phyloP scores from a whole-genome alignment of 2,329 filamentous ascomycete genomes.

The Chaetoscypha palmicola region DNA sequence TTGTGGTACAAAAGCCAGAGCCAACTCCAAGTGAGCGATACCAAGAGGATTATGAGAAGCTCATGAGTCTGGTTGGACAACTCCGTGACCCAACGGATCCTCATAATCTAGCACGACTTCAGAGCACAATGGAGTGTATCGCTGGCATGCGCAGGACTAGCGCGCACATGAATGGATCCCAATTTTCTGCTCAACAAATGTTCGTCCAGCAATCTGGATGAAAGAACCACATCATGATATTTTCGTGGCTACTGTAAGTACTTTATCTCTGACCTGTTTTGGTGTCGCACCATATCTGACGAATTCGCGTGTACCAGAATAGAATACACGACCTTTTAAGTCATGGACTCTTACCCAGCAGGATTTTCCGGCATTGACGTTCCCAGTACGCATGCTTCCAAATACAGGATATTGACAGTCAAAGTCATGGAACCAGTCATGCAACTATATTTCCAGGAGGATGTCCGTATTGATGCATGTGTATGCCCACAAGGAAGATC shows the following conservation, averaged over 20 bases:
- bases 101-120: slow-evolving; percentile 22
- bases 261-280: too few relatives aligned
- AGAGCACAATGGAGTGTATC: slow-evolving; percentile 24
- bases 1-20: slow-evolving; percentile 21
- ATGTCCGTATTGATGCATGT: slow-evolving; percentile 11
- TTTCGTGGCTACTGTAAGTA: too few relatives aligned
- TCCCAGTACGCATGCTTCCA: slow-evolving; percentile 18
- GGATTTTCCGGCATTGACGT: slow-evolving; percentile 8
- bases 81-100: slow-evolving; percentile 24
- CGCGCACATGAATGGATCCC: slow-evolving; percentile 22
- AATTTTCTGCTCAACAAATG: slow-evolving; percentile 11
- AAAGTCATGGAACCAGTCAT: slow-evolving; percentile 27
- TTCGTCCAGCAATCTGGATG: slow-evolving; percentile 19
- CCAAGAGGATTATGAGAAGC: slow-evolving; percentile 22
- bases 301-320: too few relatives aligned
- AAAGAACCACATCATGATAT: neutral
- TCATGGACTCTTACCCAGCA: too few relatives aligned
- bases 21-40: slow-evolving; percentile 27
- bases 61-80: slow-evolving; percentile 24
- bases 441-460: slow-evolving; percentile 19
- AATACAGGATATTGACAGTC: slow-evolving; percentile 20
- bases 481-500: neutral
- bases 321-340: too few relatives aligned
- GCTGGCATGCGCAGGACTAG: slow-evolving; percentile 28
- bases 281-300: too few relatives aligned